These are phyloP conservation scores for Didymella lethalis DNA, from an alignment of 2,329 filamentous ascomycete species.

Conservation along the genomic window DNA sequence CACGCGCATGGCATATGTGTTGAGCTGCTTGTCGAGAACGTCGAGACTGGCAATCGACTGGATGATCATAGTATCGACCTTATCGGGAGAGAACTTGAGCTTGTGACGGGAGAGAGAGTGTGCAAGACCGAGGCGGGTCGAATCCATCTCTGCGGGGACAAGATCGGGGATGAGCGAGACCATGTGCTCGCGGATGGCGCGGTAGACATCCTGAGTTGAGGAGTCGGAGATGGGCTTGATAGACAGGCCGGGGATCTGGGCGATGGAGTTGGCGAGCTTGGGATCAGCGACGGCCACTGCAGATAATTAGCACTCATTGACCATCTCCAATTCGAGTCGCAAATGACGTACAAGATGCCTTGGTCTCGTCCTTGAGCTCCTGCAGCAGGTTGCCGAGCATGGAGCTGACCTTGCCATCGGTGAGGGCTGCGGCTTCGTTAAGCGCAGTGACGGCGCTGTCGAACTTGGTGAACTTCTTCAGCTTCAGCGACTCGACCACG, in stretches of 20 bases:
- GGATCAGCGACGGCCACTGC: slow-evolving; percentile 85
- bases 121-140: slow-evolving; percentile 94
- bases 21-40: slow-evolving; percentile 97
- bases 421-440: slow-evolving; percentile 78
- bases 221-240: slow-evolving; percentile 85
- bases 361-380: slow-evolving; percentile 95
- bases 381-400: slow-evolving; percentile 84
- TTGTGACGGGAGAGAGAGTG: slow-evolving; percentile 94
- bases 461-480: slow-evolving; percentile 97
- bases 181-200: slow-evolving; percentile 90
- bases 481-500: slow-evolving; percentile 87
- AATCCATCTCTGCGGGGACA: slow-evolving; percentile 82
- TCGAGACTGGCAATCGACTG: slow-evolving; percentile 90
- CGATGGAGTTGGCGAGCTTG: slow-evolving; percentile 89
- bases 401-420: slow-evolving; percentile 93
- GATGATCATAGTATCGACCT: slow-evolving; percentile 99
- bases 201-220: slow-evolving; percentile 85
- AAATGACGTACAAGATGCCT: slow-evolving; percentile 68
- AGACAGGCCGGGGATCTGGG: slow-evolving; percentile 86
- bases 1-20: slow-evolving; percentile 98
- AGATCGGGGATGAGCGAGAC: slow-evolving; percentile 90
- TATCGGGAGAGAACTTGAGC: slow-evolving; percentile 97
- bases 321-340: neutral
- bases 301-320: slow-evolving; percentile 22
- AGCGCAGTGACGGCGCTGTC: slow-evolving; percentile 90